phyloP scores from a whole-genome alignment of 169 alveolate species.

The Plasmodium cynomolgi region DNA sequence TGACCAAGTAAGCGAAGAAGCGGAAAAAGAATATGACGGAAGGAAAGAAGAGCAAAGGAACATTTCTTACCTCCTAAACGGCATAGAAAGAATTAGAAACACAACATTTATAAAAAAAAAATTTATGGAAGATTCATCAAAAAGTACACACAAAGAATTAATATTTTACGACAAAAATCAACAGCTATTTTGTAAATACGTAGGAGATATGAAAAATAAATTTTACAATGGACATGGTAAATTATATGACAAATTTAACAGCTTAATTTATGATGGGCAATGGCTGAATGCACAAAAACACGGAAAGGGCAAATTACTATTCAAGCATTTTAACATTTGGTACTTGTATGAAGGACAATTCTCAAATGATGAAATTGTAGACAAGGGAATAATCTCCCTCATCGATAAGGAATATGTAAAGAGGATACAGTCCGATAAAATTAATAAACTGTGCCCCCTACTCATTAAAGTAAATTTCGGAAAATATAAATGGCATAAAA shows the following conservation, averaged over 20 bases:
- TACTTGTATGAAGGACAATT: slow-evolving; percentile 73
- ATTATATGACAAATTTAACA: slow-evolving; percentile 65
- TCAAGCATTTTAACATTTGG: slow-evolving; percentile 73
- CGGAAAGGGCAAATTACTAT: slow-evolving; percentile 70
- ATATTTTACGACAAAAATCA: slow-evolving; percentile 60
- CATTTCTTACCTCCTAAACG: slow-evolving; percentile 19
- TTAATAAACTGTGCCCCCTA: slow-evolving; percentile 73
- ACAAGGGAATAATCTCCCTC: slow-evolving; percentile 58
- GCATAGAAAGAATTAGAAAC: slow-evolving; percentile 52
- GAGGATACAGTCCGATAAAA: slow-evolving; percentile 29
- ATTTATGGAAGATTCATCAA: slow-evolving; percentile 16
- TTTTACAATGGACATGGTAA: slow-evolving; percentile 72
- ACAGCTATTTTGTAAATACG: slow-evolving; percentile 63
- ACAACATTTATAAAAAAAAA: slow-evolving; percentile 13
- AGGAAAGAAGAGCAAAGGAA: slow-evolving; percentile 7
- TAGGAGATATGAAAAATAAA: slow-evolving; percentile 60
- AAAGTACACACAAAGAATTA: slow-evolving; percentile 31
- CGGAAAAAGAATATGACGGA: not conserved
- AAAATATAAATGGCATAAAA: not conserved
- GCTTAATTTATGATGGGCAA: slow-evolving; percentile 72
- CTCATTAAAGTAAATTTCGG: slow-evolving; percentile 60
- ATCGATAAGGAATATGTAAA: slow-evolving; percentile 74
- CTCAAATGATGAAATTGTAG: slow-evolving; percentile 61
- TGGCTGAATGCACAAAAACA: slow-evolving; percentile 65
- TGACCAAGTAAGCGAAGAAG: not conserved